Evolutionary conservation across 1,139 yeast species (phyloP), one percentile per base, ranked within the genome.

Genomic region (Spathaspora jeffriesii): DNA sequence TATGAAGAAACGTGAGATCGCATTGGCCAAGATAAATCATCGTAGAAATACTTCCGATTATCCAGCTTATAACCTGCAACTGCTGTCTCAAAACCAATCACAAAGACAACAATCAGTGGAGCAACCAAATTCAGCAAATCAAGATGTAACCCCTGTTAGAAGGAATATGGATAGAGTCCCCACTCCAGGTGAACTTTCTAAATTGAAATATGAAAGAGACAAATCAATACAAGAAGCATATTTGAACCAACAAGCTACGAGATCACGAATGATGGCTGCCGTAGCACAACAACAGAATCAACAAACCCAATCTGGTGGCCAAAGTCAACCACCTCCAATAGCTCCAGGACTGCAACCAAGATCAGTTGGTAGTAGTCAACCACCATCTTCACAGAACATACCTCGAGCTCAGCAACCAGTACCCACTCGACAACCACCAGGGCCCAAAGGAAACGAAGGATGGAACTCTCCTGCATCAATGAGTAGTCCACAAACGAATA

Each of bases 151-250:
- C 9, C 42, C 45, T 6, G 45, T 30, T 15, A 52, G 49, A 31
- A 53, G 74, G 2, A 49, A 57, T 0, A 44, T 54, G n/a, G 78
- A 73, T 52, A 63, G 69, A 45, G 62, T 67, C 2, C 96, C 96
- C 1, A 79, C 95, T 0, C 97, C 97, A 0, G 82, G 85, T 11
- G 96, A 91, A 57, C 78, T 92, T 58, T 81, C 96, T 0, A 81
- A 81, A 53, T 69, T 91, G 70, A 92, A 91, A 64, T 82, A 74
- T 56, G 97, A 92, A 54, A 75, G 97, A 51, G 98, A 92, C 59
- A 86, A 85, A 63, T 84, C 95, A 0, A 78, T 88, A 17, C 90
- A 87, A 53, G 92, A 85, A 54, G 87, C 88, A 1, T 84, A 81
- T 59, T 64, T 78, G 51, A 81, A 81, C 52, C 84, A 81, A 59